Percentiles rank a stretch among this genome's conserved stretches.
These are phyloP conservation scores for Avena atlantica DNA, from an alignment of 176 grass and related monocot species.

Conservation along the genomic window DNA sequence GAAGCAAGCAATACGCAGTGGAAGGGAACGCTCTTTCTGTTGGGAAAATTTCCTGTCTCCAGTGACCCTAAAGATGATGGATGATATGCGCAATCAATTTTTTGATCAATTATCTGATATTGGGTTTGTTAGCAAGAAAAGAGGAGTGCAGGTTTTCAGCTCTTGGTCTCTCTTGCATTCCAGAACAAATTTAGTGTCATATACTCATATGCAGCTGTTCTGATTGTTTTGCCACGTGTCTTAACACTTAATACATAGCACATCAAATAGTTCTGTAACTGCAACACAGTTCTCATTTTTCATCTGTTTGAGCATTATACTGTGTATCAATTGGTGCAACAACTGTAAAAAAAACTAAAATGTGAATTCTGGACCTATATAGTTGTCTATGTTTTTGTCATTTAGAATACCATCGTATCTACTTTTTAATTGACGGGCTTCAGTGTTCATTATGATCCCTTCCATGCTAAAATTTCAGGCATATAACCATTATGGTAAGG, in stretches of 20 bases:
- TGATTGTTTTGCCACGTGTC: slow-evolving; percentile 5
- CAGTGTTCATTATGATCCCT: slow-evolving; percentile 21
- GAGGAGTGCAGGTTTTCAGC: slow-evolving; percentile 67
- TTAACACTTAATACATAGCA: not conserved
- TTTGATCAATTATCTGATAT: slow-evolving; percentile 91
- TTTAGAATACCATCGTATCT: not conserved
- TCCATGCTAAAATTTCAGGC: slow-evolving; percentile 57
- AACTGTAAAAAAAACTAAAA: too few species aligned
- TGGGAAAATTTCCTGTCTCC: slow-evolving; percentile 94
- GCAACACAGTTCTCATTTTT: not conserved
- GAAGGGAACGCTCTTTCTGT: slow-evolving; percentile 86
- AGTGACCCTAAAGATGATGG: slow-evolving; percentile 92
- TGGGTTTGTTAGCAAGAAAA: slow-evolving; percentile 86
- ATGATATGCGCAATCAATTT: slow-evolving; percentile 91
- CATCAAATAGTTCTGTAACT: not conserved
- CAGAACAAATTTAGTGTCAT: slow-evolving; percentile 4
- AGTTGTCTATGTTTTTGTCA: too few species aligned
- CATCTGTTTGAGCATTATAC: too few species aligned
- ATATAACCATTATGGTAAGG: slow-evolving; percentile 76
- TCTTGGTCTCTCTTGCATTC: slow-evolving; percentile 24
- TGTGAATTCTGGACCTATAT: too few species aligned
- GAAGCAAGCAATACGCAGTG: slow-evolving; percentile 75
- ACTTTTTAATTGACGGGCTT: not conserved
- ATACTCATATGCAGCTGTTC: not conserved
- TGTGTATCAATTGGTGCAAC: too few species aligned